Evolutionary conservation across 2,329 filamentous ascomycete species (phyloP).

Genomic region (Clathrospora elynae): DNA sequence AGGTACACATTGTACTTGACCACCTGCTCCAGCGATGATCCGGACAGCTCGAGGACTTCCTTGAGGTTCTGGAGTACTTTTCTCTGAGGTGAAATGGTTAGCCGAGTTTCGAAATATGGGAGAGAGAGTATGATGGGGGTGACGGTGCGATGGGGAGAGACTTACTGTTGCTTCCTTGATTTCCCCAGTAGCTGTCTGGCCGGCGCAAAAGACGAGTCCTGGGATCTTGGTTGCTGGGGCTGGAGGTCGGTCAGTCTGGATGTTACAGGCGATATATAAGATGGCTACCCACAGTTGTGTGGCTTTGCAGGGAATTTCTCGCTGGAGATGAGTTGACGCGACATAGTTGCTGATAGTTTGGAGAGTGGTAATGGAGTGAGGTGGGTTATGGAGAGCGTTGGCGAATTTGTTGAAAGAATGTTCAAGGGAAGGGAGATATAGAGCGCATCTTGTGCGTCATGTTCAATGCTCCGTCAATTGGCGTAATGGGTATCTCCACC

Average conservation of each 20-base stretch:
- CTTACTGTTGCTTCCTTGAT: conserved; percentile 33
- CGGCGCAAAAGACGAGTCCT: conserved; percentile 31
- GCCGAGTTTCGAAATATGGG: too few relatives aligned
- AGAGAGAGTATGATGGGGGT: too few relatives aligned
- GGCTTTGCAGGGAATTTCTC: conserved; percentile 34
- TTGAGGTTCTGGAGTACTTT: conserved; percentile 30
- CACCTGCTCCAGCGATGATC: conserved; percentile 36
- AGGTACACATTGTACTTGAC: conserved; percentile 42
- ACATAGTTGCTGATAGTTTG: too few relatives aligned
- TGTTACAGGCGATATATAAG: too few relatives aligned
- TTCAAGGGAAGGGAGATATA: too few relatives aligned
- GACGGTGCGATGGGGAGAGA: not conserved
- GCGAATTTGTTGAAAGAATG: too few relatives aligned
- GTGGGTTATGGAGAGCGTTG: too few relatives aligned
- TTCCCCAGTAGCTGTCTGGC: conserved; percentile 32
- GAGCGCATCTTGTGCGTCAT: too few relatives aligned
- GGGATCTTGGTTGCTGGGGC: conserved; percentile 29
- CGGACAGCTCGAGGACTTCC: conserved; percentile 32
- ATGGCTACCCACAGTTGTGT: conserved; percentile 24
- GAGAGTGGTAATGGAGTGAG: too few relatives aligned
- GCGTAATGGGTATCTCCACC: too few relatives aligned
- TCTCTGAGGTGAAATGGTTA: conserved; percentile 10
- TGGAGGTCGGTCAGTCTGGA: too few relatives aligned
- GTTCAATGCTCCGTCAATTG: too few relatives aligned
- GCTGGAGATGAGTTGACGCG: conserved; percentile 31